Evolutionary conservation across 2,329 filamentous ascomycete genomes (phyloP), one percentile per base, ranked within the genome.

Genomic region (Paecilomyces dactylethromorphus): DNA sequence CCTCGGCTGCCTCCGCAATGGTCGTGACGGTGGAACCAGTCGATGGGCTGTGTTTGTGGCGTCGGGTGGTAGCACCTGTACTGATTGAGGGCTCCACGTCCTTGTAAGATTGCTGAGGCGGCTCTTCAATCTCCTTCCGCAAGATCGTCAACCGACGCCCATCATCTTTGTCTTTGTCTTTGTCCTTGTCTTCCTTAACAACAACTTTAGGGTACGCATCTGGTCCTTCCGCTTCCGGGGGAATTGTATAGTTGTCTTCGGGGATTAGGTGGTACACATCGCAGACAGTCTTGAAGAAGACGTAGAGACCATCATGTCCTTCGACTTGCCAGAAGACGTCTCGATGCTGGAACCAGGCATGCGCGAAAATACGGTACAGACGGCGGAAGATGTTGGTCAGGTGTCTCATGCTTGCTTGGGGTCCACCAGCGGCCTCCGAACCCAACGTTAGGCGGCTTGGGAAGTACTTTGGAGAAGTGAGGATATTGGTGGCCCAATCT

Each of bases 311-410:
- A n/a, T 91, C 91, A 71, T 92, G 86, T 10, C 85, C 85, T 76
- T 99, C 94, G 1, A 97, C 88, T 49, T 90, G 87, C 92, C 93
- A 97, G 74, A 97, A 99, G 56, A 97, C 91, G 58, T 89, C 89
- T 53, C 92, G 86, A 74, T 99, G 94, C 76, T 97, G 92, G 74
- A 97, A 99, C 94, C 94, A 99, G 7, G 94, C 94, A 72, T 99
- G 94, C 53, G 94, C 94, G 71, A 97, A 99, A 75, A 99, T 97
- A 60, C 94, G 86, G 74, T 99, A 96, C 55, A 97, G 84, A 13
- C 94, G 85, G 58, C 94, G 85, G 76, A 99, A 97, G 58, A 99
- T 93, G 73, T 97, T 97, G 66, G 93, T 89, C 60, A 99, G 81
- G 72, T 95, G 93, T 74, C 74, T 69, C 74, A 78, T 76, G 64